These are phyloP conservation scores for Cotoneaster glaucophyllus DNA, from an alignment of 306 rosid genomes.

Conservation along the genomic window DNA sequence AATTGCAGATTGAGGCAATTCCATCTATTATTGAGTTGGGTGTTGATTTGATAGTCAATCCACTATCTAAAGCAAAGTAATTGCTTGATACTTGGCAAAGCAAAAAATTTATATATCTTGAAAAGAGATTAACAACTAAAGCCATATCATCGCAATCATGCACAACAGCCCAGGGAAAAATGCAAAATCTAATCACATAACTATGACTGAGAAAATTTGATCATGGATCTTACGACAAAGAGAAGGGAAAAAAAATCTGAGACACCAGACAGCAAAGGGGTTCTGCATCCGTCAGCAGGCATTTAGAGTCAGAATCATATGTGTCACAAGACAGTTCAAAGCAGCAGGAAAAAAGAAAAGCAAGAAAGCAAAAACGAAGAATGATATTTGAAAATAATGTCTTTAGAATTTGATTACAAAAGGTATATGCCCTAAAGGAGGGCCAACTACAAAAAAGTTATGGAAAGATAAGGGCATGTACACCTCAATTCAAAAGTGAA, in stretches of 20 bases:
- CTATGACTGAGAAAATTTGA: background rate
- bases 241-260: background rate
- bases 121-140: background rate
- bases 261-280: slow-evolving; percentile 1
- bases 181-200: background rate
- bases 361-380: background rate
- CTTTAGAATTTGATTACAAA: background rate
- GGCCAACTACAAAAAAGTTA: background rate
- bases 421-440: background rate
- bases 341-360: background rate
- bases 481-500: background rate
- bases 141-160: background rate
- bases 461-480: background rate
- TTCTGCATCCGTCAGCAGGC: slow-evolving; percentile 16
- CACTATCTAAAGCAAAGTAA: slow-evolving; percentile 20
- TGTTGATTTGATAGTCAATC: slow-evolving; percentile 3
- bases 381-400: background rate
- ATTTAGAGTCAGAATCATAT: slow-evolving; percentile 15
- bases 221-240: background rate
- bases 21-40: background rate
- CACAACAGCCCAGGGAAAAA: background rate
- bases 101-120: background rate
- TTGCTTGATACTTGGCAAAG: background rate
- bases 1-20: background rate
- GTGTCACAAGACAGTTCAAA: background rate